These are phyloP conservation scores for Solanum arcanum DNA, from an alignment of 257 asterid species.

Conservation along the genomic window DNA sequence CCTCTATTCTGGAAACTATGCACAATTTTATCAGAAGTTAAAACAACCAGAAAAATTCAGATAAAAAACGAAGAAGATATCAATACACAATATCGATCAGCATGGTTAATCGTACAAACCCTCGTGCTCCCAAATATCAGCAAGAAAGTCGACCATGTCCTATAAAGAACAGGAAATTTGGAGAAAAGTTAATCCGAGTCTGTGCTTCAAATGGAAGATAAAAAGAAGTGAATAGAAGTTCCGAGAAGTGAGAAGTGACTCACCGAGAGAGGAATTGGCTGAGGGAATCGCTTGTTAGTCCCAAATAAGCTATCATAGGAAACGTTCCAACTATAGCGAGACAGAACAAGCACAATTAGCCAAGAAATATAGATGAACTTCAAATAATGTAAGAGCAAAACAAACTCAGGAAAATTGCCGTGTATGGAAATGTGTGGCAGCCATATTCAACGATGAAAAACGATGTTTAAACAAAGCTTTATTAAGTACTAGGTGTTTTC, in stretches of 20 bases:
- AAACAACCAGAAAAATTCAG: background rate
- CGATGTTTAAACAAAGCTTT: background rate
- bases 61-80: background rate
- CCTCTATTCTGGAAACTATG: background rate
- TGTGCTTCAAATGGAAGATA: background rate
- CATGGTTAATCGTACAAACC: constrained; percentile 39
- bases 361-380: background rate
- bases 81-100: background rate
- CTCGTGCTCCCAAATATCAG: constrained; percentile 71
- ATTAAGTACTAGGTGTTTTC: background rate
- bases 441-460: background rate
- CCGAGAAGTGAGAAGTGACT: constrained; percentile 9
- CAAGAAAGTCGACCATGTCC: constrained; percentile 82
- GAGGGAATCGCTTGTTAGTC: constrained; percentile 50
- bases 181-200: background rate
- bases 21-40: background rate
- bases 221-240: background rate
- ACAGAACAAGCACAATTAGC: background rate
- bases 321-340: constrained; percentile 46
- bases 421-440: background rate
- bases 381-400: background rate
- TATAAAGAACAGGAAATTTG: constrained; percentile 4
- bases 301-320: constrained; percentile 52
- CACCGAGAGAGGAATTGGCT: constrained; percentile 63
- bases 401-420: background rate